Percentiles rank a stretch among this genome's conserved stretches.
Evolutionary conservation across 805 yeast genomes (phyloP).

Genomic region (Nakazawaea laoshanensis): DNA sequence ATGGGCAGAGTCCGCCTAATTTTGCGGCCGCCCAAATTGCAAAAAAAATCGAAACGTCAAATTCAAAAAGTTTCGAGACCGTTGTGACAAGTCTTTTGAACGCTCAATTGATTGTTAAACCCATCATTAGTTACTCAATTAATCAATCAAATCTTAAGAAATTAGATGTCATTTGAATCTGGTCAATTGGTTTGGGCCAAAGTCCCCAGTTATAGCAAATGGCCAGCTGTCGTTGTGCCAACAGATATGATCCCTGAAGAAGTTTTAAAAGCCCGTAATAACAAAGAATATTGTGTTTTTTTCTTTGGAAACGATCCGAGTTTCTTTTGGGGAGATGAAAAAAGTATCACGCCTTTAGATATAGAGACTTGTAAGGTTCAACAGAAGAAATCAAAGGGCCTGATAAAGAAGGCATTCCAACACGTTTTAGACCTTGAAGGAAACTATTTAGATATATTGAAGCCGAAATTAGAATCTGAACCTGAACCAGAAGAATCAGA

Average conservation of each 20-base stretch:
- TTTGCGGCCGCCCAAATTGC: too few relatives aligned
- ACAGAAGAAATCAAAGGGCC: slow-evolving; percentile 11
- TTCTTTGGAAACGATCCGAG: slow-evolving; percentile 38
- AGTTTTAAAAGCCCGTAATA: slow-evolving; percentile 19
- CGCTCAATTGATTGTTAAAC: too few relatives aligned
- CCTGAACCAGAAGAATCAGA: slow-evolving; percentile 16
- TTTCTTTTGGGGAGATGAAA: slow-evolving; percentile 34
- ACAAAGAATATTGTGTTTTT: slow-evolving; percentile 27
- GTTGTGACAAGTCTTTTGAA: too few relatives aligned
- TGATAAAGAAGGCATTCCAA: slow-evolving; percentile 10
- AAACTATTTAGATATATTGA: slow-evolving; percentile 8
- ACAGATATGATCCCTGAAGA: slow-evolving; percentile 18
- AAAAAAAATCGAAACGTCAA: too few relatives aligned
- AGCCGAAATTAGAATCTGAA: slow-evolving; percentile 5
- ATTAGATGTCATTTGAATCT: slow-evolving; percentile 6
- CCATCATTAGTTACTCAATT: too few relatives aligned
- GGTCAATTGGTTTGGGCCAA: slow-evolving; percentile 34
- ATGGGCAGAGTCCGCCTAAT: too few relatives aligned
- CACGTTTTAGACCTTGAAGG: slow-evolving; percentile 6
- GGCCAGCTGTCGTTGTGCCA: slow-evolving; percentile 41
- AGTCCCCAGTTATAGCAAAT: slow-evolving; percentile 34
- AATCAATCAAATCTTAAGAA: too few relatives aligned
- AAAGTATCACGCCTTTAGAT: slow-evolving; percentile 11
- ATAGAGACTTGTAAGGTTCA: slow-evolving; percentile 6
- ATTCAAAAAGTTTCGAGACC: too few relatives aligned